Base-by-base conservation (phyloP, 2,329 filamentous ascomycete species). In the Trichoderma koningii region DNA sequence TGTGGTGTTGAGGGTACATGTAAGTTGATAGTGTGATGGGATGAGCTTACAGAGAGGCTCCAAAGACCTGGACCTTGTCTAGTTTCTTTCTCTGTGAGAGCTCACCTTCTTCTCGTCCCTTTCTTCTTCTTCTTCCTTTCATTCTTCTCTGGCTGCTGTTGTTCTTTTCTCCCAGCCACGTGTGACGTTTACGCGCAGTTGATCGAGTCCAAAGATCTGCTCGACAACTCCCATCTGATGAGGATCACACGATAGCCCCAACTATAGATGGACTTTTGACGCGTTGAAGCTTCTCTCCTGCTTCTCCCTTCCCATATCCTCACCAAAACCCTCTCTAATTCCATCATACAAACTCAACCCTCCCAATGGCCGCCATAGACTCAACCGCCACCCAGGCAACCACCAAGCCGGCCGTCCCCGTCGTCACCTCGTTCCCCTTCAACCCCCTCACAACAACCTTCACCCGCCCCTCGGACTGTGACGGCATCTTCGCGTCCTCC, bases 381-480 rank as follows among this genome's bases (percentile, higher is more conserved):
- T 45, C 59, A 38, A 55, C 50, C 7, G 59, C 59, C 14, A 63
- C 59, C 17, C 48, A 63, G 26, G 48, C 50, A 15, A 14, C 28
- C 15, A 64, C 61, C 30, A 64, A 64, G 15, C 61, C 61, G 30
- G 28, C 61, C n/a, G 21, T 56, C 30, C 52, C 66, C 2, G 66
- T 63, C 56, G 56, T 71, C 53, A 68, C 71, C 2, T 71, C 69
- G 21, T 73, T 73, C 50, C 55, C 69, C 5, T 30, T 9, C 12
- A 66, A 68, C n/a, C 72, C 73, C 3, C 69, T 74, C 41, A 74
- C 70, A 21, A 73, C 71, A 1, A 66, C 70, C 7, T 74, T 73
- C 57, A 62, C 68, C 10, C 67, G 69, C 10, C 68, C 71, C 2
- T 23, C 57, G 3, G 62, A 63, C 23, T 74, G 72, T 66, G 57